These are phyloP conservation scores for Cinchona pubescens DNA, from an alignment of 257 asterid species.

Conservation along the genomic window DNA sequence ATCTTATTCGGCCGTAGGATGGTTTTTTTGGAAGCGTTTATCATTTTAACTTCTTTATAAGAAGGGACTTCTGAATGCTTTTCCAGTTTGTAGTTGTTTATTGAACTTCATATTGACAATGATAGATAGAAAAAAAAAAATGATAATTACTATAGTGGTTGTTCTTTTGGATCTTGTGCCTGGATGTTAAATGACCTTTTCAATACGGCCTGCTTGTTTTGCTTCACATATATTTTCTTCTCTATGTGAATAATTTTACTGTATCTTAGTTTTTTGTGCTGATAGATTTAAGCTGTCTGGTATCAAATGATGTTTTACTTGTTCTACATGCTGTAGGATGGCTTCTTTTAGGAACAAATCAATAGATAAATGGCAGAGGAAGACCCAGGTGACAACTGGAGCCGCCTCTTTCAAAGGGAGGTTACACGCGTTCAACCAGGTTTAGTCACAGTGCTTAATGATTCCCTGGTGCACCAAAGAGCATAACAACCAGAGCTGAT, in stretches of 20 bases:
- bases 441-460: constrained; percentile 25
- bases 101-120: neutral
- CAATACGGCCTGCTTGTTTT: neutral
- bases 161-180: too few relatives aligned
- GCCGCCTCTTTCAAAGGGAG: constrained; percentile 91
- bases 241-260: neutral
- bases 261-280: neutral
- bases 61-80: too few relatives aligned
- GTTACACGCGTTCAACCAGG: constrained; percentile 97
- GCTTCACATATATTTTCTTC: neutral
- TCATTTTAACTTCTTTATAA: neutral
- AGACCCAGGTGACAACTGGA: constrained; percentile 90
- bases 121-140: neutral
- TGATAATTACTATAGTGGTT: too few relatives aligned
- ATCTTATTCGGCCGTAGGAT: neutral
- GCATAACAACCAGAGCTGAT: constrained; percentile 23
- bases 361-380: constrained; percentile 95
- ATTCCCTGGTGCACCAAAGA: constrained; percentile 12
- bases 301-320: constrained; percentile 4
- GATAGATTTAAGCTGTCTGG: neutral
- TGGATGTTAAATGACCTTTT: too few relatives aligned
- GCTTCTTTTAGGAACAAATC: constrained; percentile 75
- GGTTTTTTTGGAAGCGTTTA: neutral
- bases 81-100: neutral
- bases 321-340: constrained; percentile 50